Conservation (phyloP, 2,329 filamentous ascomycete species). For the Trichoderma semiorbis region DNA sequence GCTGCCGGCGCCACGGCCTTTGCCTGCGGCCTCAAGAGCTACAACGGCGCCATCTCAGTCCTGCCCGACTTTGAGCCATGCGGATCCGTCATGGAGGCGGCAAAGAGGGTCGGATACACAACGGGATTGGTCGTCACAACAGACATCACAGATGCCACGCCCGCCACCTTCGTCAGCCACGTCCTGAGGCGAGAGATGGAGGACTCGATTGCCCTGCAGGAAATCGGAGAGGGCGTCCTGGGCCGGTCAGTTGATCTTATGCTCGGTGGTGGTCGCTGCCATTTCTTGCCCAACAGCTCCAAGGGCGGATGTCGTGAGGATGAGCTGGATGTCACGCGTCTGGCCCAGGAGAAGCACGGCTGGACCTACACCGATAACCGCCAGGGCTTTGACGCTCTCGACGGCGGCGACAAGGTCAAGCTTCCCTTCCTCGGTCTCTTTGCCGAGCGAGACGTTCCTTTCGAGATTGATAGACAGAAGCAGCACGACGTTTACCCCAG, state of each 20-base stretch:
- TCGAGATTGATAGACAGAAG: constrained; percentile 83
- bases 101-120: constrained; percentile 84
- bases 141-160: constrained; percentile 90
- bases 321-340: constrained; percentile 66
- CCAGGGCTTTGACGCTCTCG: constrained; percentile 70
- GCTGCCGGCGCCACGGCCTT: constrained; percentile 98
- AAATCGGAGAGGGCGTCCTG: constrained; percentile 82
- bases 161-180: constrained; percentile 90
- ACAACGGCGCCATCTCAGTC: constrained; percentile 93
- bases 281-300: constrained; percentile 82
- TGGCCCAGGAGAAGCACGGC: constrained; percentile 71
- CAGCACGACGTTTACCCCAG: constrained; percentile 80
- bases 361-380: constrained; percentile 76
- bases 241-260: constrained; percentile 88
- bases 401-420: constrained; percentile 62
- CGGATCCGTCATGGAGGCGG: constrained; percentile 88
- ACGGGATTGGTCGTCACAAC: constrained; percentile 96
- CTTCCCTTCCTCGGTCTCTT: constrained; percentile 85
- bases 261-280: constrained; percentile 87
- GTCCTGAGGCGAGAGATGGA: constrained; percentile 76
- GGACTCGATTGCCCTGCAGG: constrained; percentile 87
- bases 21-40: constrained; percentile 87
- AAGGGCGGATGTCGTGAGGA: constrained; percentile 80
- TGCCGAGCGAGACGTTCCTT: constrained; percentile 78
- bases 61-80: constrained; percentile 82